These are phyloP conservation scores for Zoysia pacifica DNA, from an alignment of 176 grass and related monocot species.

Conservation along the genomic window DNA sequence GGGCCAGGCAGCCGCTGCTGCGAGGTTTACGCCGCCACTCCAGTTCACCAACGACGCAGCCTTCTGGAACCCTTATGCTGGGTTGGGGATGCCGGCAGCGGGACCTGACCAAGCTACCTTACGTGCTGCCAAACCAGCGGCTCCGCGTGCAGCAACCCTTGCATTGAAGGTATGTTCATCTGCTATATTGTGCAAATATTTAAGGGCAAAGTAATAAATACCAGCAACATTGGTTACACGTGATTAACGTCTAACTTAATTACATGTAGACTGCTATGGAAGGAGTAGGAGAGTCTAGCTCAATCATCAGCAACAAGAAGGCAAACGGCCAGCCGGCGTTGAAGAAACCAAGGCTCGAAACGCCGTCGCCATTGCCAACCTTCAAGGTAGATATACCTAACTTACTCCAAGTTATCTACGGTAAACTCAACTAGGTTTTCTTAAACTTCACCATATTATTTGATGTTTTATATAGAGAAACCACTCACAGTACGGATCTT, in stretches of 20 bases:
- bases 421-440: slow-evolving; percentile 8
- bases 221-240: not conserved
- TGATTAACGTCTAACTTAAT: slow-evolving; percentile 1
- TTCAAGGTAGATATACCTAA: slow-evolving; percentile 51
- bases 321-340: slow-evolving; percentile 25
- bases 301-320: slow-evolving; percentile 53
- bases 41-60: slow-evolving; percentile 64
- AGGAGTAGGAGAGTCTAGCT: slow-evolving; percentile 47
- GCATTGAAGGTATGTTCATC: slow-evolving; percentile 36
- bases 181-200: not conserved
- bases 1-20: slow-evolving; percentile 4
- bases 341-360: slow-evolving; percentile 58
- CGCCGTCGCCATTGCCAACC: slow-evolving; percentile 65
- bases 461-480: not conserved
- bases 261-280: slow-evolving; percentile 36
- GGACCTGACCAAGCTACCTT: not conserved
- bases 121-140: slow-evolving; percentile 15
- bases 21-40: slow-evolving; percentile 28
- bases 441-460: slow-evolving; percentile 27
- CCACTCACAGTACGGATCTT: not conserved
- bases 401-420: not conserved
- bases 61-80: slow-evolving; percentile 62
- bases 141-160: not conserved
- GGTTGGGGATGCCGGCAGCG: slow-evolving; percentile 29
- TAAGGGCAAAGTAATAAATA: not conserved